Percentiles rank a stretch among this genome's conserved stretches.
phyloP scores from a whole-genome alignment of 305 asterid species.

The Nicotiana rustica region DNA sequence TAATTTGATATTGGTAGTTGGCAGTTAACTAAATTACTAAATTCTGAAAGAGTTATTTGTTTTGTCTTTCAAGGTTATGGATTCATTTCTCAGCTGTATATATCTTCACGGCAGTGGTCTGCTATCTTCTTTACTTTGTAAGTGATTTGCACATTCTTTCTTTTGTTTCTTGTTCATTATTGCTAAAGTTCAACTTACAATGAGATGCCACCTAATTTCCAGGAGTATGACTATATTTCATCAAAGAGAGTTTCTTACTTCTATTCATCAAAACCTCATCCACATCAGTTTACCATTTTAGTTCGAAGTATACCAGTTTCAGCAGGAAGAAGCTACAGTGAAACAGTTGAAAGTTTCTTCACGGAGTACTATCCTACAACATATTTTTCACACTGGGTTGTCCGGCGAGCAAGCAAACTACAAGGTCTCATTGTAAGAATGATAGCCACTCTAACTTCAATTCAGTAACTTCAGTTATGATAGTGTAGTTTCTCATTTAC shows the following conservation, averaged over 20 bases:
- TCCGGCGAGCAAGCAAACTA: slow-evolving; percentile 80
- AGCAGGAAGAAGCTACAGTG: slow-evolving; percentile 70
- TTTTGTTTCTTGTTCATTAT: slow-evolving; percentile 36
- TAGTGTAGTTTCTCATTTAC: neutral
- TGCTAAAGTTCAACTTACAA: slow-evolving; percentile 34
- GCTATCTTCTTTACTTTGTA: slow-evolving; percentile 93
- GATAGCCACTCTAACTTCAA: slow-evolving; percentile 15
- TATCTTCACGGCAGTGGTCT: slow-evolving; percentile 86
- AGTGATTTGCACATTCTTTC: slow-evolving; percentile 49
- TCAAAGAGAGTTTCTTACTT: slow-evolving; percentile 72
- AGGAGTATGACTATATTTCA: slow-evolving; percentile 88
- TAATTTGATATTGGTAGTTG: neutral
- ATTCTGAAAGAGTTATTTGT: slow-evolving; percentile 40
- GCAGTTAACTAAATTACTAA: neutral
- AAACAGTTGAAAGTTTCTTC: slow-evolving; percentile 80
- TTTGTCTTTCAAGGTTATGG: slow-evolving; percentile 82
- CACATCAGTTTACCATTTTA: slow-evolving; percentile 78
- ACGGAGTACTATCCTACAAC: slow-evolving; percentile 76
- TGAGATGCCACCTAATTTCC: slow-evolving; percentile 47
- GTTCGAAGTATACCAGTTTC: slow-evolving; percentile 89
- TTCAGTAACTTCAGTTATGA: slow-evolving; percentile 19
- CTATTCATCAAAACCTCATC: slow-evolving; percentile 78
- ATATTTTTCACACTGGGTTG: slow-evolving; percentile 85
- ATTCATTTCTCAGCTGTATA: slow-evolving; percentile 90
- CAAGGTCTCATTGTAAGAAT: slow-evolving; percentile 78